Conservation (phyloP, 805 yeast genomes). For the Hanseniaspora clermontiae region DNA sequence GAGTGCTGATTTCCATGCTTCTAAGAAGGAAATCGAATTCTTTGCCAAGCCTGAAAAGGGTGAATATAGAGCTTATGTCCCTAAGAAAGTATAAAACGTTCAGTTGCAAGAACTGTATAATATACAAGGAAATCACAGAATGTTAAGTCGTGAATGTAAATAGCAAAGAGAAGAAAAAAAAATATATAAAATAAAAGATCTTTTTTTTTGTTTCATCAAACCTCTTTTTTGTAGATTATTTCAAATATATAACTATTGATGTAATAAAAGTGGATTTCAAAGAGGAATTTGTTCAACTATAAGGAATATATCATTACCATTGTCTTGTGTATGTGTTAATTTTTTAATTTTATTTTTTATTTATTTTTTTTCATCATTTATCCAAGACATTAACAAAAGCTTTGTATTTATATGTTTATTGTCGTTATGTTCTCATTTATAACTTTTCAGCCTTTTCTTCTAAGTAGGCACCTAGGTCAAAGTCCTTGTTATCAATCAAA, state of each 20-base stretch:
- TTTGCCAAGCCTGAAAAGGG: neutral
- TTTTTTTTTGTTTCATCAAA: neutral
- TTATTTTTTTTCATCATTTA: neutral
- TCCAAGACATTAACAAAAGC: neutral
- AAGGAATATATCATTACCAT: neutral
- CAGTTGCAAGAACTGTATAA: neutral
- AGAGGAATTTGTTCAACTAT: neutral
- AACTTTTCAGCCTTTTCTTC: slow-evolving; percentile 13
- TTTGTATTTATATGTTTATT: neutral
- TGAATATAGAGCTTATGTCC: neutral
- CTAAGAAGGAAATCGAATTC: neutral
- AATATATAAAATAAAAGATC: too few relatives aligned
- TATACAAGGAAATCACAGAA: neutral
- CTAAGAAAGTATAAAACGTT: neutral
- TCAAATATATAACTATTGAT: too few relatives aligned
- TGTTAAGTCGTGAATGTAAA: neutral
- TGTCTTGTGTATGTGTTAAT: neutral
- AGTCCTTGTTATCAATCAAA: slow-evolving; percentile 11
- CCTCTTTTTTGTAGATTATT: neutral
- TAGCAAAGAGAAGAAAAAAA: neutral
- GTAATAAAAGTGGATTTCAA: neutral
- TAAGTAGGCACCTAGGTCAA: slow-evolving; percentile 11
- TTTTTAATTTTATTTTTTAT: neutral
- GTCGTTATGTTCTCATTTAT: neutral
- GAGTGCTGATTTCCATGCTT: slow-evolving; percentile 36